A percentile compares a stretch with the other conserved stretches of the same genome.
Conservation (phyloP, 352 stramenopile genomes). For the Globisporangium cederbergense region DNA sequence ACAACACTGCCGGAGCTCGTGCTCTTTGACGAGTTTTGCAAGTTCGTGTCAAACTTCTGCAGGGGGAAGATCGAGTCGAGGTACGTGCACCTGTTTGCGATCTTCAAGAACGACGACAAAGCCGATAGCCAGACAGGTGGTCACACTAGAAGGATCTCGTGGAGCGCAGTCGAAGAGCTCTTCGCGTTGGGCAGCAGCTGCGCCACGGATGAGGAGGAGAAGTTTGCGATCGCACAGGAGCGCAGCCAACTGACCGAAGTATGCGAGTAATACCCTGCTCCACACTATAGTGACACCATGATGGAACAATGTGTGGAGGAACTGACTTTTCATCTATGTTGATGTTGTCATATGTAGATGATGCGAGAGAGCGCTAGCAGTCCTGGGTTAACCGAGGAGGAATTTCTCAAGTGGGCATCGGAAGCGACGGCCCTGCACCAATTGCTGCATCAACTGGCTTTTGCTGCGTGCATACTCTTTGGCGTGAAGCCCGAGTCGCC, state of each 20-base stretch:
- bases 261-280: conserved; percentile 11
- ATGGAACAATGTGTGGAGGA: background rate
- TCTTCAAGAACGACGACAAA: conserved; percentile 38
- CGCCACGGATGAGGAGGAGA: conserved; percentile 14
- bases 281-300: background rate
- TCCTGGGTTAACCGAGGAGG: conserved; percentile 29
- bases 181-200: conserved; percentile 31
- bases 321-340: background rate
- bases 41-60: conserved; percentile 74
- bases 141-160: conserved; percentile 22
- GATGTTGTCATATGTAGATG: background rate
- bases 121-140: background rate
- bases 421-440: conserved; percentile 35
- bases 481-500: conserved; percentile 68
- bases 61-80: conserved; percentile 40
- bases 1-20: conserved; percentile 46
- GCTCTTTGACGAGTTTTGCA: conserved; percentile 82
- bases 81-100: conserved; percentile 49
- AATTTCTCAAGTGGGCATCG: conserved; percentile 51
- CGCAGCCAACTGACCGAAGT: conserved; percentile 43
- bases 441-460: conserved; percentile 71
- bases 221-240: conserved; percentile 24
- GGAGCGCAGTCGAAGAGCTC: conserved; percentile 41
- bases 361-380: background rate
- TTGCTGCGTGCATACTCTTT: conserved; percentile 72